Percentiles rank a stretch among this genome's conserved stretches.
Evolutionary conservation across 768 basidiomycete species (phyloP).

Genomic region (Pleurotus ostreatus): DNA sequence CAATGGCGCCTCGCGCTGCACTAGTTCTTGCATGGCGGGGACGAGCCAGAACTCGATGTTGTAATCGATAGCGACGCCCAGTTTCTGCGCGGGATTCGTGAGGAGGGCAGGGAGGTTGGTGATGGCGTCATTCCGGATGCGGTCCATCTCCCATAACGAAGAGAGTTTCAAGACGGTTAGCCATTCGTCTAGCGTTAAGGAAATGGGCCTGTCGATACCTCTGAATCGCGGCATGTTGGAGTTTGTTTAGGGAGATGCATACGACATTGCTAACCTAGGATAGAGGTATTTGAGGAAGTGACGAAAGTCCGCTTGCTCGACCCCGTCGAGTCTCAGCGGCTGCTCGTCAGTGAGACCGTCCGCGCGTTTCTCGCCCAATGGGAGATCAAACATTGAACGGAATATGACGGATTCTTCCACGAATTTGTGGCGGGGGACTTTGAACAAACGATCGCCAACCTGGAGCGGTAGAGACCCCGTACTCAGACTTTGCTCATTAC

Average conservation of each 20-base stretch:
- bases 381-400: constrained; percentile 10
- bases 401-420: constrained; percentile 9
- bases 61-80: constrained; percentile 11
- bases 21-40: background rate
- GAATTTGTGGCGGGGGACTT: constrained; percentile 8
- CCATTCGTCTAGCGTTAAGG: constrained; percentile 3
- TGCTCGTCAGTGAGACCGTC: constrained; percentile 9
- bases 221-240: background rate
- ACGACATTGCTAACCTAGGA: background rate
- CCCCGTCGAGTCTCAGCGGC: constrained; percentile 10
- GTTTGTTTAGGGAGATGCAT: too few relatives aligned
- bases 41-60: constrained; percentile 3
- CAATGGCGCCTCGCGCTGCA: constrained; percentile 12
- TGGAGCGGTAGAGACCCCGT: background rate
- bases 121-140: constrained; percentile 17
- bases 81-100: constrained; percentile 1
- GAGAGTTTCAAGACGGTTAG: constrained; percentile 8
- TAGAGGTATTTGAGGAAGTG: constrained; percentile 8
- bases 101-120: background rate
- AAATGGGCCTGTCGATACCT: background rate
- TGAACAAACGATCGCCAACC: constrained; percentile 10
- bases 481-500: background rate
- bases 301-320: constrained; percentile 6
- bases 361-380: background rate
- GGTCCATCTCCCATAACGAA: constrained; percentile 9